Evolutionary conservation across 176 grass and related monocot genomes (phyloP).

Genomic region (Triticum dicoccoides): DNA sequence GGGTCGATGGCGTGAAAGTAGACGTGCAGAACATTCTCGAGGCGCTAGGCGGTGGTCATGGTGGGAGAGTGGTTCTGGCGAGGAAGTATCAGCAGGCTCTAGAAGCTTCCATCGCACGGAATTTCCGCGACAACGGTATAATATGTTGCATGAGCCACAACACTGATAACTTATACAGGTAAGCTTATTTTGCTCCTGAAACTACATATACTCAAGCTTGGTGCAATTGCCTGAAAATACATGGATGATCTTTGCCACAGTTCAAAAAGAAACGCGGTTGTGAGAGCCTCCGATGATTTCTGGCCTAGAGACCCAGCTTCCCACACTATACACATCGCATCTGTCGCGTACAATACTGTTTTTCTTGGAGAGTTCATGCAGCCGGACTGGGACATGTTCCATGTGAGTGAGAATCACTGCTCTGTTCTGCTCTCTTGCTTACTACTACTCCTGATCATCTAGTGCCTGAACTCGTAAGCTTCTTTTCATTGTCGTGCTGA

Average conservation of each 20-base stretch:
- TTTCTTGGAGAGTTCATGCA: slow-evolving; percentile 87
- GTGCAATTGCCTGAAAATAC: not conserved
- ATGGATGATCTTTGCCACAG: slow-evolving; percentile 22
- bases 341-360: slow-evolving; percentile 67
- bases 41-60: slow-evolving; percentile 67
- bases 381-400: slow-evolving; percentile 96
- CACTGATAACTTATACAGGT: slow-evolving; percentile 85
- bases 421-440: not conserved
- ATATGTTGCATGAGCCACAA: slow-evolving; percentile 97
- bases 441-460: not conserved
- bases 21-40: slow-evolving; percentile 90
- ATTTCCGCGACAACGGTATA: slow-evolving; percentile 72
- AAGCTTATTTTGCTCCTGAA: not conserved
- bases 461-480: not conserved
- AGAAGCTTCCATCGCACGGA: slow-evolving; percentile 65
- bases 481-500: not conserved
- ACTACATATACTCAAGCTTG: not conserved
- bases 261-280: slow-evolving; percentile 70
- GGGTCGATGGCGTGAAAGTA: slow-evolving; percentile 84
- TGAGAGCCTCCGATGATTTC: slow-evolving; percentile 90
- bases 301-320: slow-evolving; percentile 73
- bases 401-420: slow-evolving; percentile 48
- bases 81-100: slow-evolving; percentile 86
- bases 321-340: slow-evolving; percentile 83
- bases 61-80: slow-evolving; percentile 64